Conservation (phyloP, 106 monocot species). For the Hemerocallis citrina region DNA sequence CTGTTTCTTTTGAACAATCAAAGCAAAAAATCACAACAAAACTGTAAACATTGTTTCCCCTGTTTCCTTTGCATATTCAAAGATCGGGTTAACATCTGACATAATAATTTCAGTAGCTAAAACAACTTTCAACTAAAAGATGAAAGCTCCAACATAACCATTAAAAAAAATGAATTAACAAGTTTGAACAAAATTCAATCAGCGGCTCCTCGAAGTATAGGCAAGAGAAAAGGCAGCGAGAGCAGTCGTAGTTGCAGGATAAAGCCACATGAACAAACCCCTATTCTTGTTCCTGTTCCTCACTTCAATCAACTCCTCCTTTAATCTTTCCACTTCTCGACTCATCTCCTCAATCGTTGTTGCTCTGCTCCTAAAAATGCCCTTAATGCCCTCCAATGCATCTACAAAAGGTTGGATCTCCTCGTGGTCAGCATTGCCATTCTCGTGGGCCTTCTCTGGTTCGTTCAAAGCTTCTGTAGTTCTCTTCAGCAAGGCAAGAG, state of each 20-base stretch:
- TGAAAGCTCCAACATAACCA: too few species aligned
- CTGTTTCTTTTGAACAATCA: too few species aligned
- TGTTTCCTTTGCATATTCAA: too few species aligned
- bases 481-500: background rate
- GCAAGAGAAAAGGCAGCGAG: conserved; percentile 26
- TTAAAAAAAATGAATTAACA: too few species aligned
- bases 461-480: background rate
- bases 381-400: conserved; percentile 12
- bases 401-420: background rate
- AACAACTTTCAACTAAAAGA: too few species aligned
- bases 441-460: background rate
- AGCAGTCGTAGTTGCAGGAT: conserved; percentile 24
- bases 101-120: too few species aligned
- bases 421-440: background rate
- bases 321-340: conserved; percentile 20
- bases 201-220: conserved; percentile 19
- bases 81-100: too few species aligned
- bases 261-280: conserved; percentile 27
- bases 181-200: too few species aligned
- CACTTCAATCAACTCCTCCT: conserved; percentile 16
- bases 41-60: too few species aligned
- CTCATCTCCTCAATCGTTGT: conserved; percentile 16
- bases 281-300: conserved; percentile 13
- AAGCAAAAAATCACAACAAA: too few species aligned
- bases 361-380: conserved; percentile 1